Conservation (phyloP, 148 eudicot species). For the Chenopodium album region DNA sequence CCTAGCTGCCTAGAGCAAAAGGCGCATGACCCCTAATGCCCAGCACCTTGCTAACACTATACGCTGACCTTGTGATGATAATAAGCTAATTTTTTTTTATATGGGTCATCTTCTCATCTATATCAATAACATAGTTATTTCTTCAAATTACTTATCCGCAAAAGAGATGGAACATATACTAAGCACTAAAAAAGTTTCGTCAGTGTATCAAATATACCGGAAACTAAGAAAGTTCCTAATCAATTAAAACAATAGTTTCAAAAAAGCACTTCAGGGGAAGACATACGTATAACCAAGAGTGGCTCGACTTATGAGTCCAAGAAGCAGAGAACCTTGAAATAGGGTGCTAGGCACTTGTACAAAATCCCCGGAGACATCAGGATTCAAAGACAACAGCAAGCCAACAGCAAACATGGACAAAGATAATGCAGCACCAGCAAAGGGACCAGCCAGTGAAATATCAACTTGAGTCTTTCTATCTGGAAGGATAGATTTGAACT, state of each 20-base stretch:
- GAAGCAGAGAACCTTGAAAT: slow-evolving; percentile 98
- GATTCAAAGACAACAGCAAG: slow-evolving; percentile 74
- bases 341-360: slow-evolving; percentile 88
- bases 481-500: slow-evolving; percentile 98
- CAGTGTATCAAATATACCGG: neutral
- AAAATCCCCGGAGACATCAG: slow-evolving; percentile 69
- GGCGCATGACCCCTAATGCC: too few relatives aligned
- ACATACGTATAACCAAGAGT: slow-evolving; percentile 90
- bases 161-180: neutral
- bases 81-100: neutral
- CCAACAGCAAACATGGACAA: slow-evolving; percentile 91
- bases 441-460: slow-evolving; percentile 90
- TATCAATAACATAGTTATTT: neutral
- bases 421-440: slow-evolving; percentile 86
- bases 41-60: too few relatives aligned
- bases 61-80: neutral
- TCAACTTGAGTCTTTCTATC: slow-evolving; percentile 86
- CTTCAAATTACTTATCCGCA: neutral
- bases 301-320: slow-evolving; percentile 88
- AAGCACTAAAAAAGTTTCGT: neutral
- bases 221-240: neutral
- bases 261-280: slow-evolving; percentile 26
- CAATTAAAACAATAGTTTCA: neutral
- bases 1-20: too few relatives aligned
- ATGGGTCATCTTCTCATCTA: neutral